Base-by-base conservation (phyloP, 2,329 filamentous ascomycete species). In the Cadophora malorum region DNA sequence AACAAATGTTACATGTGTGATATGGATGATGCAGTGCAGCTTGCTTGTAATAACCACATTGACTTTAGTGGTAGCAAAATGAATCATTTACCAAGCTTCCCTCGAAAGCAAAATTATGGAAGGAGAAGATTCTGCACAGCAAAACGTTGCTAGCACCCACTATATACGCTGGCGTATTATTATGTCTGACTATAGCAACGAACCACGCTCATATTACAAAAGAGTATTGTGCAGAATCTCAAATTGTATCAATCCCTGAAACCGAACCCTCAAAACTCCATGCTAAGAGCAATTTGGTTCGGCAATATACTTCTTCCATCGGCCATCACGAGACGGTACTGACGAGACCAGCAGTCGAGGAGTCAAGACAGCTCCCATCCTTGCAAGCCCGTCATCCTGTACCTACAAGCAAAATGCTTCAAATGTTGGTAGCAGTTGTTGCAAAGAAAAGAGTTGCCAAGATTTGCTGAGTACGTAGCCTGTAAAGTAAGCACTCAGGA, bases 361-460 rank as follows among this genome's bases (percentile, higher is more conserved):
- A 14, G 12, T 9, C 8, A 10, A 10, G 12, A 9, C 35, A 14
- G 35, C 35, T 38, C 35, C 35, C 35, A 38, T 14, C 35, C 35
- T 38, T 19, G 9, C n/a, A 49, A 21, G 19, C 6, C 10, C 12
- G 7, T n/a, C 1, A 6, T 10, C 19, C n/a, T 10, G 3, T 5
- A 49, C 1, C 7, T 21, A 19, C 52, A 31, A 19, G 14, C 25
- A 33, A 28, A 9, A n/a, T 31, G 4, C 19, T 25, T 31, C 8
- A 16, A 3, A 45, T 0, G 56, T 23, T 3, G 5, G 1, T 1
- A 45, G 10, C 33, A 33, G 47, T 5, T 25, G 87, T 94, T 69
- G 91, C 89, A n/a, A 92, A 91, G 81, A 88, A 89, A 74, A 85
- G 91, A 67, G 85, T 90, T 67, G 85, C 83, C 77, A 91, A 90